A percentile compares a stretch with the other conserved stretches of the same genome.
phyloP scores from a whole-genome alignment of 495 filamentous ascomycete species.

The Lasiosphaeria miniovina region DNA sequence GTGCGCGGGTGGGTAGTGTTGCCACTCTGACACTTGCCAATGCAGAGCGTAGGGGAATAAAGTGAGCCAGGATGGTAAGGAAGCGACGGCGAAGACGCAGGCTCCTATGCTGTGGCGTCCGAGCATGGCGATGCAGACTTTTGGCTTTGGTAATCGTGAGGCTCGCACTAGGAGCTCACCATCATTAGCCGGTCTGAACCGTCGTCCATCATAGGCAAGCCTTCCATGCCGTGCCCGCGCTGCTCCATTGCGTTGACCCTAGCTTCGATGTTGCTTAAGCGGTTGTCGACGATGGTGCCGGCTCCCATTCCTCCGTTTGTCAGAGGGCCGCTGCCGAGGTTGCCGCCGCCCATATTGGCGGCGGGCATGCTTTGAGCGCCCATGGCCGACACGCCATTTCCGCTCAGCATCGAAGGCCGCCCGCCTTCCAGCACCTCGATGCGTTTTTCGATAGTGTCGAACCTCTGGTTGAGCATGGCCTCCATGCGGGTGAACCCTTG shows the following conservation, averaged over 20 bases:
- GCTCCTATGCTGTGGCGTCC: no score
- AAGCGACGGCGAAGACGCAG: no score
- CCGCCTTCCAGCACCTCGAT: conserved; percentile 38
- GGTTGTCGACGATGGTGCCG: conserved; percentile 31
- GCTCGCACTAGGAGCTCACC: conserved; percentile 23
- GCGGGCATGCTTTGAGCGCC: conserved; percentile 31
- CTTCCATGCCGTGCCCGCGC: conserved; percentile 38
- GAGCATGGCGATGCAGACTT: neutral
- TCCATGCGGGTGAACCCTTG: conserved; percentile 32
- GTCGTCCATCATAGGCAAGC: conserved; percentile 47
- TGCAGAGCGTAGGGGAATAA: no score
- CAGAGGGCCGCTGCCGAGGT: conserved; percentile 25
- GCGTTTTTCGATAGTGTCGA: conserved; percentile 42
- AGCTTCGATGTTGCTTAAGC: conserved; percentile 39
- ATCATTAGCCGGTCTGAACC: conserved; percentile 35
- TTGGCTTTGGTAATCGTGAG: neutral
- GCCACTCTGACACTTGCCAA: no score
- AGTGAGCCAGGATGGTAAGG: no score
- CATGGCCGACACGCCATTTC: conserved; percentile 27
- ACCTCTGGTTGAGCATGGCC: conserved; percentile 26
- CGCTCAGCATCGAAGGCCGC: conserved; percentile 22
- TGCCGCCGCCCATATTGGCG: conserved; percentile 33
- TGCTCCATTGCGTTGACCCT: conserved; percentile 41
- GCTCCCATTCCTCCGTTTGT: conserved; percentile 29
- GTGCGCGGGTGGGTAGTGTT: no score